A percentile compares a stretch with the other conserved stretches of the same genome.
Evolutionary conservation across 345 rosid species (phyloP).

Genomic region (Bruguiera gymnorhiza): DNA sequence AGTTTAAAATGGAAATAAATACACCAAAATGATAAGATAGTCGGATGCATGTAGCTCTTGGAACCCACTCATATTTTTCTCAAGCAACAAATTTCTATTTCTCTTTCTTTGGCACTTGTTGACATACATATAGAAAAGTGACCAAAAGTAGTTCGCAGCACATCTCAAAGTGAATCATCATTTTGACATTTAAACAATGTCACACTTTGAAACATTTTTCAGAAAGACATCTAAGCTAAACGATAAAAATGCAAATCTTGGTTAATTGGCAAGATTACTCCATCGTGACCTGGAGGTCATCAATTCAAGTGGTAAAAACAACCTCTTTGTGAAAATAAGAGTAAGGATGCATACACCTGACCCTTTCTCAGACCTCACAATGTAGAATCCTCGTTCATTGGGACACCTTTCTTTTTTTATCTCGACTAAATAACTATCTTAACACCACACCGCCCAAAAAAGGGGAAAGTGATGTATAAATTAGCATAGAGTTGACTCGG

Average conservation of each 20-base stretch:
- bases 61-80: constrained; percentile 1
- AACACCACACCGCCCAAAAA: not conserved
- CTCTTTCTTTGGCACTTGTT: not conserved
- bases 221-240: not conserved
- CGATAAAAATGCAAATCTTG: no score
- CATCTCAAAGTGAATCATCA: not conserved
- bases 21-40: not conserved
- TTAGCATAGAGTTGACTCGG: not conserved
- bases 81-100: not conserved
- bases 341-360: no score
- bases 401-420: not conserved
- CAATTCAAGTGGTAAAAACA: no score
- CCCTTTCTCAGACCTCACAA: no score
- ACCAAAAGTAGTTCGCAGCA: not conserved
- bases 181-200: not conserved
- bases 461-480: not conserved
- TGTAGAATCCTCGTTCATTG: no score
- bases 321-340: no score
- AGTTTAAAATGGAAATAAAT: constrained; percentile 7
- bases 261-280: no score
- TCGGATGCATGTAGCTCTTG: constrained; percentile 4
- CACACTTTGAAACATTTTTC: not conserved
- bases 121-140: not conserved
- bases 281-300: no score
- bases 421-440: constrained; percentile 9